Evolutionary conservation across 306 rosid genomes (phyloP).

Genomic region (Vachellia collinsii): DNA sequence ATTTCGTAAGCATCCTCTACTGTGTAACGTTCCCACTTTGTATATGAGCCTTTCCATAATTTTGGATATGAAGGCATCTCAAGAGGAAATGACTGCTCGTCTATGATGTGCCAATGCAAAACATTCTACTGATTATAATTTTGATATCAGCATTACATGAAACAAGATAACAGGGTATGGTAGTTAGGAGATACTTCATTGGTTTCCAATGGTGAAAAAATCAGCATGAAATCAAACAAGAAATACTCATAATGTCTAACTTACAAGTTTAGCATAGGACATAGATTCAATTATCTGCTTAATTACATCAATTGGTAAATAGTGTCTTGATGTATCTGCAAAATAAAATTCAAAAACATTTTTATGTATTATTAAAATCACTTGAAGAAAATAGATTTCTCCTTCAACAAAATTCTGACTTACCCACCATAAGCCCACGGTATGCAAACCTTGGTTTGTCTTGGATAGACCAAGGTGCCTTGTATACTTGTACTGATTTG

Average conservation of each 20-base stretch:
- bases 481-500: conserved; percentile 69
- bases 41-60: conserved; percentile 91
- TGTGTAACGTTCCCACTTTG: conserved; percentile 92
- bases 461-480: conserved; percentile 86
- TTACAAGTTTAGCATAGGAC: conserved; percentile 96
- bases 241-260: conserved; percentile 33
- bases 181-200: conserved; percentile 20
- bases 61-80: conserved; percentile 91
- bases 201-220: conserved; percentile 25
- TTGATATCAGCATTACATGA: conserved; percentile 51
- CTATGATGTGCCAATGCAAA: conserved; percentile 97
- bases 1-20: conserved; percentile 89
- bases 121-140: conserved; percentile 73
- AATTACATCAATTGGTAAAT: conserved; percentile 72
- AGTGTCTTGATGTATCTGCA: conserved; percentile 98
- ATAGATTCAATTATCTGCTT: conserved; percentile 89
- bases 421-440: conserved; percentile 94
- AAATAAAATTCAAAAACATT: conserved; percentile 22
- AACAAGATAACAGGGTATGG: conserved; percentile 24
- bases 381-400: conserved; percentile 3
- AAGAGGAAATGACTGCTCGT: conserved; percentile 84
- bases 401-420: conserved; percentile 35
- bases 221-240: conserved; percentile 18
- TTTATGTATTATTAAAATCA: conserved; percentile 19
- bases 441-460: conserved; percentile 87